These are phyloP conservation scores for Fragilariopsis cylindrus DNA, from an alignment of 108 stramenopile genomes.

Conservation along the genomic window DNA sequence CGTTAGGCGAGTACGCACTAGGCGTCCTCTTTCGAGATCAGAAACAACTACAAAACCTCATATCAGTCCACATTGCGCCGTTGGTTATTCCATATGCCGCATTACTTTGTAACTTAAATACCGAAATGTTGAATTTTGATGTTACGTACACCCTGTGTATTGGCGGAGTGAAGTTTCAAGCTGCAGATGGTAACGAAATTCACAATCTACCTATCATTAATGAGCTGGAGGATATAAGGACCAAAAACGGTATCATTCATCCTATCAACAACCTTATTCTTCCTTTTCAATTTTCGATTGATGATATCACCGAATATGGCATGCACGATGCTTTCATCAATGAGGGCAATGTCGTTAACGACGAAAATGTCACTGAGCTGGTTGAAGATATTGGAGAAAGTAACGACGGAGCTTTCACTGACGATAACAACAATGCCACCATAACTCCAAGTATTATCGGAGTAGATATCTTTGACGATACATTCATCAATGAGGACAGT, in stretches of 20 bases:
- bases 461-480: neutral
- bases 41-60: neutral
- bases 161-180: neutral
- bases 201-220: constrained; percentile 5
- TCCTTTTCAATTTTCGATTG: constrained; percentile 6
- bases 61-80: constrained; percentile 3
- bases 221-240: neutral
- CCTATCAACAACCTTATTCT: constrained; percentile 8
- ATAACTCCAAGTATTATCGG: no score
- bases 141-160: constrained; percentile 3
- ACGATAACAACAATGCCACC: neutral
- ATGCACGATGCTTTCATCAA: neutral
- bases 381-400: constrained; percentile 4
- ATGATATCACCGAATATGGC: neutral
- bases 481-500: neutral
- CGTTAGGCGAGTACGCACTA: neutral
- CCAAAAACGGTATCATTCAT: constrained; percentile 8
- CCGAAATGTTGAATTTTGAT: constrained; percentile 7
- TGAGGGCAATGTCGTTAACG: neutral
- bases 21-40: neutral
- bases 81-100: neutral
- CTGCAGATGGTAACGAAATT: constrained; percentile 1
- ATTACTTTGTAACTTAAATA: neutral
- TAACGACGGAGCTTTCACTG: neutral
- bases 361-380: neutral